phyloP scores from a whole-genome alignment of 495 filamentous ascomycete species.

The Tuber microsphaerosporum region DNA sequence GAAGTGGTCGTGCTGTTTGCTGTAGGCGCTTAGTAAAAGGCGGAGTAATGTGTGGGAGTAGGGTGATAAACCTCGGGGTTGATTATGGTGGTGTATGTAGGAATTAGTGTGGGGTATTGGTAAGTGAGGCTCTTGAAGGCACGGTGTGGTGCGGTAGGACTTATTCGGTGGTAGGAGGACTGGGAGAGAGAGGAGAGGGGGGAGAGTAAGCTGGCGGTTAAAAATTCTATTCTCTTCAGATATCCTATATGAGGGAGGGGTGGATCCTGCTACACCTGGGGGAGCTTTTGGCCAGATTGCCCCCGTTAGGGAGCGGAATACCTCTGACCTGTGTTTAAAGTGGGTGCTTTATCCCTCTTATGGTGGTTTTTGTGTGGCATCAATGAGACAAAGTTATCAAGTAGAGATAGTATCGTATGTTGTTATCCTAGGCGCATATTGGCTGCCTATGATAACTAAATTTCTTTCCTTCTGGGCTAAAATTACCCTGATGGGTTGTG shows the following conservation, averaged over 20 bases:
- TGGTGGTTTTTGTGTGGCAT: neutral
- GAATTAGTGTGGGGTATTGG: neutral
- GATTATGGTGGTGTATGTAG: too few relatives aligned
- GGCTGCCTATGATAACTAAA: neutral
- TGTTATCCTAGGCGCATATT: neutral
- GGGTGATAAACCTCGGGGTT: neutral
- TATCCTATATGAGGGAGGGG: neutral
- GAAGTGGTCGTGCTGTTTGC: neutral
- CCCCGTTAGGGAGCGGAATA: neutral
- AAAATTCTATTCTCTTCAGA: neutral
- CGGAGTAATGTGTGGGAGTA: neutral
- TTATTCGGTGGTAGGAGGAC: neutral
- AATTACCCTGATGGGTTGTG: neutral
- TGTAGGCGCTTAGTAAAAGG: neutral
- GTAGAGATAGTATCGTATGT: too few relatives aligned
- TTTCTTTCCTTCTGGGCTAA: neutral
- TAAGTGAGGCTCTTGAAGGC: neutral
- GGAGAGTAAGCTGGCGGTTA: neutral
- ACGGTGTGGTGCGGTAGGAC: neutral
- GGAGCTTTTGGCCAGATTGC: neutral
- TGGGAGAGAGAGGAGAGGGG: neutral
- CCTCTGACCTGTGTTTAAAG: too few relatives aligned
- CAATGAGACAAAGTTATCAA: neutral
- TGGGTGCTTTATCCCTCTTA: neutral
- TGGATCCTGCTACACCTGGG: neutral